Evolutionary conservation across 352 stramenopile species (phyloP), one percentile per base, ranked within the genome.

Genomic region (Globisporangium mamillatum): DNA sequence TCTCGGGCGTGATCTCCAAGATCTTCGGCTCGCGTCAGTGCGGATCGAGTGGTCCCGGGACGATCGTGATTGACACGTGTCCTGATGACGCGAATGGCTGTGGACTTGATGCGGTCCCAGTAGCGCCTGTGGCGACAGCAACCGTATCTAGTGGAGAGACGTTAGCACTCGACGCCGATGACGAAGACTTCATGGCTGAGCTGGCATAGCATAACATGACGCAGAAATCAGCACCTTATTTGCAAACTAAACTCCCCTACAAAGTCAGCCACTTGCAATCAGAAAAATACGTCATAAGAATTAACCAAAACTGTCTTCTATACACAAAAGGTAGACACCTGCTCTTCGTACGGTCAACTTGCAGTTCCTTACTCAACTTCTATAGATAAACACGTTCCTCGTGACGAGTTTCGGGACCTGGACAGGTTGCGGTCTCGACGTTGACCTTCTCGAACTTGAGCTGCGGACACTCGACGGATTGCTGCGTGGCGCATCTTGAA

Each of bases 21-120:
- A 71, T 92, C 22, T 92, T 87, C 50, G 87, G 87, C 16, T 89
- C 82, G 9, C 74, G 84, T 18, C 75, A 91, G 56, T 92, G 87
- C 63, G 84, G 86, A n/a, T 79, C 72, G 25, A 84, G 82, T 36
- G 84, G 86, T 16, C 75, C 81, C 22, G 84, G 84, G 4, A 88
- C 81, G 6, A 91, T 94, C 63, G 67, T 93, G 12, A 84, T 94
- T 52, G 84, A 93, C 62, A 93, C 83, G 24, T 75, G 69, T 32
- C 75, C 73, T 1, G 68, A 76, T 4, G 29, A n/a, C 3, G 44
- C 24, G 29, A 29, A 66, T 1, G 32, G 29, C 18, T 46, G 38
- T 46, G 55, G 38, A 20, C 55, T 46, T 29, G 55, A 20, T 14
- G 29, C n/a, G 9, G 32, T 10, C 16, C 8, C 29, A 44, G 20